Conservation (phyloP, 345 rosid species). For the Erucastrum elatum region DNA sequence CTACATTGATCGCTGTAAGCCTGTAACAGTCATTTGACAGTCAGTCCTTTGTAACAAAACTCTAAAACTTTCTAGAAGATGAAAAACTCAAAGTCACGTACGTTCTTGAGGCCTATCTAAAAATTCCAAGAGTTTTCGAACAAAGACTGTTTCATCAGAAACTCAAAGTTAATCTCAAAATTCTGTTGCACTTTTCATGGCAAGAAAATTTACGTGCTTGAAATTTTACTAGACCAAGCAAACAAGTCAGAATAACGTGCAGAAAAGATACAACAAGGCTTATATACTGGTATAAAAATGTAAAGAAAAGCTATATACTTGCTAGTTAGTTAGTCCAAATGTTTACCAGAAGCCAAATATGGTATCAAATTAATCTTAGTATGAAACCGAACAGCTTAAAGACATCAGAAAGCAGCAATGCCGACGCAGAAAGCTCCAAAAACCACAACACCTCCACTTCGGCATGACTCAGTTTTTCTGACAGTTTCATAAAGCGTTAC, state of each 20-base stretch:
- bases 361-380: conserved; percentile 14
- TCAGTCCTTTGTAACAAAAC: too few relatives aligned
- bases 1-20: too few relatives aligned
- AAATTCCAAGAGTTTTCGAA: background rate
- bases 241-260: background rate
- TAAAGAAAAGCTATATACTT: background rate
- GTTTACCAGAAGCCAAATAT: background rate
- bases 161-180: background rate
- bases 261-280: background rate
- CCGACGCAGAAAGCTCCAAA: conserved; percentile 36
- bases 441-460: conserved; percentile 30
- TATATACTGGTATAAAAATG: background rate
- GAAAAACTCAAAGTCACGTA: background rate
- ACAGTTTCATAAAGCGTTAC: conserved; percentile 19
- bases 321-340: background rate
- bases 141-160: background rate
- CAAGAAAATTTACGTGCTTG: background rate
- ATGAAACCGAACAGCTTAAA: conserved; percentile 10
- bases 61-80: too few relatives aligned
- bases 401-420: conserved; percentile 29
- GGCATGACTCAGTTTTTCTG: conserved; percentile 5
- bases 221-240: too few relatives aligned
- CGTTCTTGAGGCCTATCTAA: background rate
- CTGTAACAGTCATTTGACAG: too few relatives aligned
- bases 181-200: background rate